phyloP scores from a whole-genome alignment of 768 basidiomycete genomes.

The Daedalea quercina region DNA sequence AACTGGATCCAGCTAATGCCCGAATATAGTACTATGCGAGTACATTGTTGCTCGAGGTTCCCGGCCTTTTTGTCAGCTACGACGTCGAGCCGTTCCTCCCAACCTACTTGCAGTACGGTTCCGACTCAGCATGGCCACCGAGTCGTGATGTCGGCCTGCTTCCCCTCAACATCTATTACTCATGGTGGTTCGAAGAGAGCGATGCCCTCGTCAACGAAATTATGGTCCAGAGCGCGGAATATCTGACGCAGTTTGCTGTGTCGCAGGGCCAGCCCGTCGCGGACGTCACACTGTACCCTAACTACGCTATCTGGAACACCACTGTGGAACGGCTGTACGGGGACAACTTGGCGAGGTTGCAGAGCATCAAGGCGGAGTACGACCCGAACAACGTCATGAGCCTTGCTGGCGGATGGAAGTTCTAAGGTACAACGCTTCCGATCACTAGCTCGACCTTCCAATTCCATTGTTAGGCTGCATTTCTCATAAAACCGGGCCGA shows the following conservation, averaged over 20 bases:
- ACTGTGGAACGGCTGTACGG: conserved; percentile 47
- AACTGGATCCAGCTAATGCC: background rate
- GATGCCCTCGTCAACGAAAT: conserved; percentile 34
- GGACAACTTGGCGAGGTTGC: conserved; percentile 35
- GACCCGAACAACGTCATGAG: conserved; percentile 60
- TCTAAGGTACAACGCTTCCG: conserved; percentile 1
- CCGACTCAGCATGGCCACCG: conserved; percentile 41
- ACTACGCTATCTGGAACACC: conserved; percentile 53
- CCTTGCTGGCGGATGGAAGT: conserved; percentile 60
- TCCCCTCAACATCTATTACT: conserved; percentile 34
- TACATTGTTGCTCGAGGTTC: conserved; percentile 23
- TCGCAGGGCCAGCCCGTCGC: conserved; percentile 33
- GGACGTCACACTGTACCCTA: conserved; percentile 42
- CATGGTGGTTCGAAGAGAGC: conserved; percentile 28
- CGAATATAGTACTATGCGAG: conserved; percentile 34
- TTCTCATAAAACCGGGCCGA: background rate
- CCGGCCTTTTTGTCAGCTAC: conserved; percentile 30
- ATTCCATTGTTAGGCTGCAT: too few relatives aligned
- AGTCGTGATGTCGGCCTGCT: conserved; percentile 26
- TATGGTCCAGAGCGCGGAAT: conserved; percentile 27
- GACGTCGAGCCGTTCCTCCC: conserved; percentile 42
- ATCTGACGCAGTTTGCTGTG: conserved; percentile 30
- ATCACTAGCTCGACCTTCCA: too few relatives aligned
- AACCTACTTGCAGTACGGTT: conserved; percentile 29
- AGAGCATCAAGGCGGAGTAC: conserved; percentile 33